Percentiles rank a stretch among this genome's conserved stretches.
These are phyloP conservation scores for Lomentospora prolificans DNA, from an alignment of 2,329 filamentous ascomycete genomes.

Conservation along the genomic window DNA sequence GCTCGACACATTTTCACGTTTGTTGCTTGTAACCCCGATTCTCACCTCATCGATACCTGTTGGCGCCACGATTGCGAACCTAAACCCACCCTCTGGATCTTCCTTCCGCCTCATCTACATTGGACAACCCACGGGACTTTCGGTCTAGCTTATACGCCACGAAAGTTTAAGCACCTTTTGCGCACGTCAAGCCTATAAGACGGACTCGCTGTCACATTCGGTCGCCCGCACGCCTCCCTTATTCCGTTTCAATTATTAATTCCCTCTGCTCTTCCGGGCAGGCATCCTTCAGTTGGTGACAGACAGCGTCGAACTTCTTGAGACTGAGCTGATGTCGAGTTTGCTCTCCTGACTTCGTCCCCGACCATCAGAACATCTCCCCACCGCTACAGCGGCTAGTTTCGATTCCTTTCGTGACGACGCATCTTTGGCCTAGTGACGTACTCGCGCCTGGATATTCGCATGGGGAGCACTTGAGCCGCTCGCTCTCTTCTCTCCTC, in stretches of 20 bases:
- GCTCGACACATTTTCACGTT: background rate
- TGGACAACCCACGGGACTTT: too few relatives aligned
- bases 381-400: too few relatives aligned
- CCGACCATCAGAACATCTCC: too few relatives aligned
- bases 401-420: too few relatives aligned
- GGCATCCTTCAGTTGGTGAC: too few relatives aligned
- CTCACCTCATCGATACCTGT: background rate
- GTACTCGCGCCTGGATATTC: background rate
- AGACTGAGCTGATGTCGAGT: too few relatives aligned
- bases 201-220: background rate
- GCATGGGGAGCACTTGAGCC: background rate
- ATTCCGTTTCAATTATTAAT: too few relatives aligned
- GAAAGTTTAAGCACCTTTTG: background rate
- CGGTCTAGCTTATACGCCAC: background rate
- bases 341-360: too few relatives aligned
- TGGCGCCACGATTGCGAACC: background rate
- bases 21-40: background rate
- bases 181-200: background rate
- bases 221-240: background rate
- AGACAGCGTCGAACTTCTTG: too few relatives aligned
- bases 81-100: background rate
- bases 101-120: background rate
- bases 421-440: background rate
- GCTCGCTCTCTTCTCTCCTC: background rate
- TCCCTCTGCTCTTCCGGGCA: too few relatives aligned